Evolutionary conservation across 495 filamentous ascomycete species (phyloP).

Genomic region (Hamigera avellanea): DNA sequence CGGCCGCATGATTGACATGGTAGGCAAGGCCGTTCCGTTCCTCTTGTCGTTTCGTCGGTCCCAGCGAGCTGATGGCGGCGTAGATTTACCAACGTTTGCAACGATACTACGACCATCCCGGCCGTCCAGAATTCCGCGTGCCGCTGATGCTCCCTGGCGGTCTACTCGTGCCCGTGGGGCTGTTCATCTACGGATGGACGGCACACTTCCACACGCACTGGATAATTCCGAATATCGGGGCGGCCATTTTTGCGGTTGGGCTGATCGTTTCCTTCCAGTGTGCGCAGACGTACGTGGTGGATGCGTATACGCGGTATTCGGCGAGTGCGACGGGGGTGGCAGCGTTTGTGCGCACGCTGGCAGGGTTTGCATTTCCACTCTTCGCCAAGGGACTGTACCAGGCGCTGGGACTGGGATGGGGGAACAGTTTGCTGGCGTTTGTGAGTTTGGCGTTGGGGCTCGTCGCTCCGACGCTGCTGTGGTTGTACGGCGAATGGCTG

Average conservation of each 20-base stretch:
- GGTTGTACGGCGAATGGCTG: constrained; percentile 44
- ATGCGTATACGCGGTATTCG: constrained; percentile 63
- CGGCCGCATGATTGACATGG: constrained; percentile 54
- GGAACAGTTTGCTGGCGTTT: constrained; percentile 50
- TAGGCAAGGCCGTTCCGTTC: no score
- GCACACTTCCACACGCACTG: constrained; percentile 52
- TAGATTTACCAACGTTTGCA: constrained; percentile 47
- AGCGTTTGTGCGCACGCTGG: constrained; percentile 53
- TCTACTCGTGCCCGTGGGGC: constrained; percentile 48
- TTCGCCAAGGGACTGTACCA: constrained; percentile 58
- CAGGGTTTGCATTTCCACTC: constrained; percentile 67
- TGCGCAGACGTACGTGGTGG: constrained; percentile 66
- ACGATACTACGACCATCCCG: constrained; percentile 41
- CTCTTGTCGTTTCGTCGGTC: no score
- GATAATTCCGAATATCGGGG: constrained; percentile 65
- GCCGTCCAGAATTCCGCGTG: constrained; percentile 55
- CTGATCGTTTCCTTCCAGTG: constrained; percentile 57
- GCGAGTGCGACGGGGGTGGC: constrained; percentile 60
- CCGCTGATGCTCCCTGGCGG: constrained; percentile 50
- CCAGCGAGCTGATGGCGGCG: no score
- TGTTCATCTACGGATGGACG: constrained; percentile 66
- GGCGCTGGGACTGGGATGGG: constrained; percentile 48
- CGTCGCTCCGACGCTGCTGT: constrained; percentile 49
- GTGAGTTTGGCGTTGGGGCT: constrained; percentile 41
- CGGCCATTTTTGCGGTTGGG: constrained; percentile 44